Evolutionary conservation across 192 early-diverging fungal species (phyloP), one percentile per base, ranked within the genome.

Genomic region (Kickxella alabastrina): DNA sequence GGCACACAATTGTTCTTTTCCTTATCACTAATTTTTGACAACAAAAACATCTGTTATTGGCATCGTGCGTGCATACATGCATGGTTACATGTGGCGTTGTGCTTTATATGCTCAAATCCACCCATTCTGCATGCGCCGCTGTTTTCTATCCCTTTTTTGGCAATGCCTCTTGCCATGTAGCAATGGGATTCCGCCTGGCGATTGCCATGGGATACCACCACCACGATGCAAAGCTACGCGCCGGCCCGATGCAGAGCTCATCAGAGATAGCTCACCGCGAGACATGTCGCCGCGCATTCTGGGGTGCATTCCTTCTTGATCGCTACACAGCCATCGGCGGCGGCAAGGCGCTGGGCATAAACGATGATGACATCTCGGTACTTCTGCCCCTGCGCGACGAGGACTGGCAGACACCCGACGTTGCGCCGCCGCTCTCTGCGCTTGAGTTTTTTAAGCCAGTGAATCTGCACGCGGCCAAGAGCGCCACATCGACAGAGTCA

Each of bases 121-220:
- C n/a, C n/a, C n/a, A n/a, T n/a, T n/a, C n/a, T n/a, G n/a, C n/a
- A n/a, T n/a, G n/a, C n/a, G n/a, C n/a, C n/a, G n/a, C n/a, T n/a
- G n/a, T n/a, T n/a, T n/a, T n/a, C n/a, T n/a, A n/a, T n/a, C n/a
- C n/a, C n/a, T n/a, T n/a, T n/a, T n/a, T n/a, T n/a, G n/a, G n/a
- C n/a, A n/a, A n/a, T n/a, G n/a, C n/a, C n/a, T n/a, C n/a, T n/a
- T 45, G 32, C n/a, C 27, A 17, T 57, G 51, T 71, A 77, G 66
- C 74, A 23, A 77, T 77, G 74, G 68, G 74, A 12, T 77, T 77
- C 50, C 68, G 74, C 22, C 47, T 77, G 52, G 74, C 74, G 6
- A 77, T 77, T 47, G 62, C 58, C 31, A 69, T 70, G 74, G 74
- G 74, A 12, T 77, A 77, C 55, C 74, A 77, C 54, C 74, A 71